Evolutionary conservation across 805 yeast species (phyloP), one percentile per base, ranked within the genome.

Genomic region (Candida krabiensis): DNA sequence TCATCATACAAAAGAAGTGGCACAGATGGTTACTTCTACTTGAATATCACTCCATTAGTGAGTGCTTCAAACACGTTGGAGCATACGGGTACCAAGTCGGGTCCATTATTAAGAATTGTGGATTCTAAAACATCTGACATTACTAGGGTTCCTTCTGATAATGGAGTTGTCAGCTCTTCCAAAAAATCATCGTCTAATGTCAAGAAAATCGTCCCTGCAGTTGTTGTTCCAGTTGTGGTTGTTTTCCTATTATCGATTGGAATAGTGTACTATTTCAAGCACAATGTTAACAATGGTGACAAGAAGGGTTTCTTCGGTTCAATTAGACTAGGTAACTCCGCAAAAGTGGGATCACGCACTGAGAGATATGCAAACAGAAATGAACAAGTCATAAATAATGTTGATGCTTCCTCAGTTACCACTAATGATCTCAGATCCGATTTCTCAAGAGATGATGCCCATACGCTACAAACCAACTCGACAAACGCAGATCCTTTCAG

Each of bases 131-230:
- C 50, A 5, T 70, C 58, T 32, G 71, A 66, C 2, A 68, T 69
- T 35, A 36, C 45, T 5, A 60, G 68, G 49, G 58, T 67, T 5
- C 74, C 73, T 19, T 65, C 72, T 0, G 75, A 70, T 32, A 67
- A 65, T 37, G 63, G 58, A 5, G 38, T 41, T n/a, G 15, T 23
- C 14, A 28, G 41, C n/a, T 31, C 51, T 12, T 40, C 55, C 2
- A 40, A 55, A 2, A 32, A 50, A n/a, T 28, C 40, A 9, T 16
- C 35, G 1, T 35, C 44, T 21, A 58, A 61, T 1, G 60, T 58
- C 13, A 59, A 57, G 36, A 53, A 49, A 2, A 64, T 69, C 30
- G 71, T 63, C 11, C 72, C 73, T 35, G 71, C 72, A 11, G 72
- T 69, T 11, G 61, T 69, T 16, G 69, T 68, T 9, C 73, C 73